Base-by-base conservation (phyloP, 2,329 filamentous ascomycete genomes). In the Calonectria crousiana region DNA sequence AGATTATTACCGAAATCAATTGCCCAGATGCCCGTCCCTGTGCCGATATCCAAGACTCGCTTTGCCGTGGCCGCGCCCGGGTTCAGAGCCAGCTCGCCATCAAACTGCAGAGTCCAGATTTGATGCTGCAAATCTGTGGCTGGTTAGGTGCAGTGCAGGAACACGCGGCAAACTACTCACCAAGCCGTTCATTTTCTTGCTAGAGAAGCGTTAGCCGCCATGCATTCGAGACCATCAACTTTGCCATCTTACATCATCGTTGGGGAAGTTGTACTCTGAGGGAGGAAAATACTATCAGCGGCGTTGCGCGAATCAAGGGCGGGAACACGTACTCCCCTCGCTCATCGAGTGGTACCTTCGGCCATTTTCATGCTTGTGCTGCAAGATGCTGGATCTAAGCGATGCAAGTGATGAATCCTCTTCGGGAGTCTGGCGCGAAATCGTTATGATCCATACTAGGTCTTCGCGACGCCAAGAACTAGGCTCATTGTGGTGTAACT, bases 1-100 rank as follows among this genome's bases (percentile, higher is more conserved):
- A 14, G 6, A 10, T 16, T 6, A 49, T 66, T 58, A 73, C 76
- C 80, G 56, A 78, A 81, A 23, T 81, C 79, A 65, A 81, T 77
- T 6, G 79, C 79, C 79, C 80, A 81, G 13, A 80, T 77, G 6
- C 80, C 80, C 1, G 79, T 81, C 6, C 80, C 80, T 0, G 80
- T 81, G 2, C 80, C 80, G 3, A 76, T 71, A 23, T 81, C 79
- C 9, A 81, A 77, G 18, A 80, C 78, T n/a, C 78, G 74, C 68
- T 78, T 78, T 14, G 78, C 78, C 6, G 71, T 60, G 1, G 74
- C 56, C 5, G 34, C n/a, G 1, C 74, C 70, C 6, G 76, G 75
- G 41, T 44, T 76, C 6, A 76, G 62, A 26, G 74, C 74, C 14
- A 73, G 58, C 51, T 76, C 56, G 6, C 74, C 73, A 13, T 74